Conservation (phyloP, 2,329 filamentous ascomycete genomes). For the Pseudovirgaria hyperparasitica region DNA sequence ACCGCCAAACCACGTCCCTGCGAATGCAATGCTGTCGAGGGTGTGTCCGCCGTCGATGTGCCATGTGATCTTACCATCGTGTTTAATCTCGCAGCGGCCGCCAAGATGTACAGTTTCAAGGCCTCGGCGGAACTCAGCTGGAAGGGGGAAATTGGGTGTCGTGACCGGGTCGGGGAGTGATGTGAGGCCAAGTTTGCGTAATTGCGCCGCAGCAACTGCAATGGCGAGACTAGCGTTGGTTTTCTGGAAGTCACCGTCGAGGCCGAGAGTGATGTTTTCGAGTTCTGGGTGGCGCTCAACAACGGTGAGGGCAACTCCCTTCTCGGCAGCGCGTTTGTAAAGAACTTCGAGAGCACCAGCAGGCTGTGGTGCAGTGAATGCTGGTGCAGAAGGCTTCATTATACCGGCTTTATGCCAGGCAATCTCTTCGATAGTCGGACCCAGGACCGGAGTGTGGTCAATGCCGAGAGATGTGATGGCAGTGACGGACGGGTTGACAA, state of each 20-base stretch:
- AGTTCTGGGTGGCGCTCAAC: conserved; percentile 37
- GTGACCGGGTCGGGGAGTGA: conserved; percentile 24
- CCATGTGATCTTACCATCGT: conserved; percentile 47
- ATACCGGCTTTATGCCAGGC: conserved; percentile 90
- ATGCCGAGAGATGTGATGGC: conserved; percentile 73
- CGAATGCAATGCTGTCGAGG: conserved; percentile 64
- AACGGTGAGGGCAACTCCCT: conserved; percentile 32
- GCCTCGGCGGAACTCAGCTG: conserved; percentile 50
- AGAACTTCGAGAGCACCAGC: conserved; percentile 43
- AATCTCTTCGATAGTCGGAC: conserved; percentile 66
- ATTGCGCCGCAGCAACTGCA: conserved; percentile 45
- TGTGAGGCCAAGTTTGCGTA: conserved; percentile 32
- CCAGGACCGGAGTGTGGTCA: conserved; percentile 73
- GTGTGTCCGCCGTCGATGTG: conserved; percentile 84
- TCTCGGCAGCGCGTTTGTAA: conserved; percentile 40
- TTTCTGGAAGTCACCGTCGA: conserved; percentile 51
- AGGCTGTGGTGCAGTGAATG: conserved; percentile 50
- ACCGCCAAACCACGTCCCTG: conserved; percentile 73
- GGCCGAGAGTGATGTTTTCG: conserved; percentile 39
- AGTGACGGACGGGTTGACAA: conserved; percentile 55
- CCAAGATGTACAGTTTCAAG: conserved; percentile 55
- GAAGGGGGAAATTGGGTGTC: conserved; percentile 32
- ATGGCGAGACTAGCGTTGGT: conserved; percentile 50
- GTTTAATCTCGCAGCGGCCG: conserved; percentile 64
- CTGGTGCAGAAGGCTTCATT: conserved; percentile 54